A percentile compares a stretch with the other conserved stretches of the same genome.
Evolutionary conservation across 495 filamentous ascomycete genomes (phyloP).

Genomic region (Penicillium ucsense): DNA sequence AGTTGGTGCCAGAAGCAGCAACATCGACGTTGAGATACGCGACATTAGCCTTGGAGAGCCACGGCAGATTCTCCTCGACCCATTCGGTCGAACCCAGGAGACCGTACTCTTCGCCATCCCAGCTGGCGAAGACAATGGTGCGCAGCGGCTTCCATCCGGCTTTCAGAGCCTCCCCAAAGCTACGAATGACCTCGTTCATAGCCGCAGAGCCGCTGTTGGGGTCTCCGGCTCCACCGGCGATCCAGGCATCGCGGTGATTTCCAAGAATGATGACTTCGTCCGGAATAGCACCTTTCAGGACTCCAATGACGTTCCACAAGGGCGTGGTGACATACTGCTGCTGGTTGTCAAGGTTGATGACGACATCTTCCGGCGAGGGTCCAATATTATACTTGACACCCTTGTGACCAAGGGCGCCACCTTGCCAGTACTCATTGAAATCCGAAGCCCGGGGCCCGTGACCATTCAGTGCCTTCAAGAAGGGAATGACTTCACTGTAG

Average conservation of each 20-base stretch:
- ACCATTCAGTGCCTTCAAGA: slow-evolving; percentile 83
- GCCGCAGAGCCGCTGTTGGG: slow-evolving; percentile 85
- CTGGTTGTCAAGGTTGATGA: slow-evolving; percentile 75
- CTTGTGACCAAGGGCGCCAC: slow-evolving; percentile 66
- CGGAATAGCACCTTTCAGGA: slow-evolving; percentile 81
- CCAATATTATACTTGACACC: slow-evolving; percentile 89
- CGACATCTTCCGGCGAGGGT: slow-evolving; percentile 65
- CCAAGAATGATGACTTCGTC: slow-evolving; percentile 88
- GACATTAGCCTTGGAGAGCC: slow-evolving; percentile 64
- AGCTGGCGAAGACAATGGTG: slow-evolving; percentile 65
- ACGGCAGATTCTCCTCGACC: slow-evolving; percentile 77
- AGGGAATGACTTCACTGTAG: slow-evolving; percentile 72
- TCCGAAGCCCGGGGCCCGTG: slow-evolving; percentile 70
- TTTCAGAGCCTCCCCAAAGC: slow-evolving; percentile 65
- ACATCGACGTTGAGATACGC: slow-evolving; percentile 69
- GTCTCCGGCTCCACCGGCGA: slow-evolving; percentile 76
- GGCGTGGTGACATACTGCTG: slow-evolving; percentile 86
- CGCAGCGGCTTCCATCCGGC: slow-evolving; percentile 82
- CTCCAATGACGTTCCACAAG: slow-evolving; percentile 89
- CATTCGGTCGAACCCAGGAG: slow-evolving; percentile 64
- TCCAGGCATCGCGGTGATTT: slow-evolving; percentile 93
- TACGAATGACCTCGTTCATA: slow-evolving; percentile 74
- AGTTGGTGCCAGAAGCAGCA: slow-evolving; percentile 42
- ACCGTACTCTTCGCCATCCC: slow-evolving; percentile 70
- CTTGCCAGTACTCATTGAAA: slow-evolving; percentile 63